A percentile compares a stretch with the other conserved stretches of the same genome.
These are phyloP conservation scores for Fonsecaea multimorphosa DNA, from an alignment of 2,329 filamentous ascomycete species.

Conservation along the genomic window DNA sequence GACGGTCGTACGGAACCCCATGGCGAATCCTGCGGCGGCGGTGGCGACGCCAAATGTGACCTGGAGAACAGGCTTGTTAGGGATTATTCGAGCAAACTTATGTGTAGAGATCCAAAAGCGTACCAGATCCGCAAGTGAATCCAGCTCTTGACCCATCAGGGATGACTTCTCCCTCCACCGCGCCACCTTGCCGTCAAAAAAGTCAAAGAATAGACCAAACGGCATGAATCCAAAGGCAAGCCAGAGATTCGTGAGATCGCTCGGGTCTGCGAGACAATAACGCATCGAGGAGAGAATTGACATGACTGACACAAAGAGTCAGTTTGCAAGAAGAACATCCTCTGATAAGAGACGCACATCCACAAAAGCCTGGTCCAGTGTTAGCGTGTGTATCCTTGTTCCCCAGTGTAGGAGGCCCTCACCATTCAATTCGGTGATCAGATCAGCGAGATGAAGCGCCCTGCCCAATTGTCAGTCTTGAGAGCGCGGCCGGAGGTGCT, in stretches of 20 bases:
- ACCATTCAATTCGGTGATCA: constrained; percentile 59
- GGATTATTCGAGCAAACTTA: too few species aligned
- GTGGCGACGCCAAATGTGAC: constrained; percentile 95
- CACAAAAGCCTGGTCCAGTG: constrained; percentile 52
- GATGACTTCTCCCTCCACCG: constrained; percentile 96
- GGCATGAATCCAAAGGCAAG: constrained; percentile 85
- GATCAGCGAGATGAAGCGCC: constrained; percentile 57
- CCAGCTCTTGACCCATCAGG: constrained; percentile 96
- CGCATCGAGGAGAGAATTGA: constrained; percentile 94
- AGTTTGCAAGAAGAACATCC: constrained; percentile 7
- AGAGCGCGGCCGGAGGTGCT: not conserved
- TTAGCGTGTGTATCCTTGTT: constrained; percentile 22
- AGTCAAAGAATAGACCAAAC: constrained; percentile 94
- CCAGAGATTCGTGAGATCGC: constrained; percentile 74
- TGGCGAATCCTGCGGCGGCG: constrained; percentile 82
- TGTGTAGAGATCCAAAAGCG: too few species aligned
- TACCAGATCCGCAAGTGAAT: constrained; percentile 94
- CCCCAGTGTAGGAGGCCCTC: constrained; percentile 22
- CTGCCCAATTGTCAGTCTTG: constrained; percentile 38
- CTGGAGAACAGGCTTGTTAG: constrained; percentile 58
- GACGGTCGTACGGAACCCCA: constrained; percentile 81
- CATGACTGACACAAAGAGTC: constrained; percentile 66
- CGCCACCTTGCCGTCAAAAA: constrained; percentile 96
- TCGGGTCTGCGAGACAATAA: constrained; percentile 79
- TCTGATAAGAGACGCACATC: constrained; percentile 47